phyloP scores from a whole-genome alignment of 2,329 filamentous ascomycete genomes.

The Endothia cerciana region DNA sequence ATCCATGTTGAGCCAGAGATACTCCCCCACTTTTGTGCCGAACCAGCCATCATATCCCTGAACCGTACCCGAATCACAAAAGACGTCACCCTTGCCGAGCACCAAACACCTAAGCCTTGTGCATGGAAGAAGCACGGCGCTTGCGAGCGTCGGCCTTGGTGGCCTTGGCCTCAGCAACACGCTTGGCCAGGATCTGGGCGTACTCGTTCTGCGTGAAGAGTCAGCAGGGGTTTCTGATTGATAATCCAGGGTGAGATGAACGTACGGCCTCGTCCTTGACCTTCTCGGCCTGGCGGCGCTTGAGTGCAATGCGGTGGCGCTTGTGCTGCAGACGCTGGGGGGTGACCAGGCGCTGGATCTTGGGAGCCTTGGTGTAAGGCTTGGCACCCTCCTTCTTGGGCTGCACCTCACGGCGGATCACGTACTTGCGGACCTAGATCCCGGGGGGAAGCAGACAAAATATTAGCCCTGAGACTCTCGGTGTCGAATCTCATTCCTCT shows the following conservation, averaged over 20 bases:
- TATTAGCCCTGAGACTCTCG: constrained; percentile 40
- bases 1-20: constrained; percentile 36
- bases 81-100: constrained; percentile 40
- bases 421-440: constrained; percentile 93
- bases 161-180: constrained; percentile 93
- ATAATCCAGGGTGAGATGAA: constrained; percentile 35
- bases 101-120: constrained; percentile 67
- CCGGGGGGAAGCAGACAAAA: constrained; percentile 40
- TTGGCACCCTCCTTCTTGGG: constrained; percentile 97
- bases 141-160: constrained; percentile 94
- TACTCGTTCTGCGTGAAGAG: constrained; percentile 81
- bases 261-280: constrained; percentile 98
- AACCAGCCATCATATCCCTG: constrained; percentile 27
- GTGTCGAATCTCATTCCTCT: constrained; percentile 42
- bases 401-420: constrained; percentile 97
- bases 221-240: constrained; percentile 41
- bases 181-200: constrained; percentile 93
- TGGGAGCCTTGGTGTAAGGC: constrained; percentile 99
- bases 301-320: constrained; percentile 96
- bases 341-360: constrained; percentile 99
- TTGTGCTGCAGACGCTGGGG: constrained; percentile 99
- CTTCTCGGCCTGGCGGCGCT: constrained; percentile 96
- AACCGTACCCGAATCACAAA: constrained; percentile 37
- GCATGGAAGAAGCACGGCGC: constrained; percentile 94
- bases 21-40: constrained; percentile 30